Base-by-base conservation (phyloP, 345 rosid species). In the Pistacia atlantica region DNA sequence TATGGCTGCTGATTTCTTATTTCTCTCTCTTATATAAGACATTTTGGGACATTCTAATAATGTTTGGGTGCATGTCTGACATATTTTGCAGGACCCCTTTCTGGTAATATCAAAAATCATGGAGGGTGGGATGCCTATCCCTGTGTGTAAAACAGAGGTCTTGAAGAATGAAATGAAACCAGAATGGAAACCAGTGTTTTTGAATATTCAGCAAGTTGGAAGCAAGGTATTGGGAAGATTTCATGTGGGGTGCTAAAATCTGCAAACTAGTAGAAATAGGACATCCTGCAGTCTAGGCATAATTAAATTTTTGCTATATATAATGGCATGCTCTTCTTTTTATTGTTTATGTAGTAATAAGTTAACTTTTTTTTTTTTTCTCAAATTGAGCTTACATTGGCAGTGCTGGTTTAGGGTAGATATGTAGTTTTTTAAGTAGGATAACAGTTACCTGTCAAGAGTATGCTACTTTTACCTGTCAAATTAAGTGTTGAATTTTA, bases 141-240 rank as follows among this genome's bases (percentile, higher is more conserved):
- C 98, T 49, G 92, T 95, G 31, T 91, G 95, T 64, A 95, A 91
- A 85, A 91, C 99, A 38, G 97, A 95, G 84, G 96, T 93, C 74
- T 69, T 93, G 52, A 91, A 89, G 89, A 95, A 93, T 80, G 91
- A 91, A 78, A 78, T 76, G 22, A 83, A 81, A 75, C 97, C 97
- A 62, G 45, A 70, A 64, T 94, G 98, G 98, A 88, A 94, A 76
- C 89, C 97, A 61, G 81, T 94, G 59, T 89, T 75, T 85, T 79
- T 94, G 80, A 94, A 87, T 79, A 84, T 87, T 80, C 97, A 91
- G 81, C 97, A 92, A 89, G 90, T 92, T 38, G 97, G 96, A 82
- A 90, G 94, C 89, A 93, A 90, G 97, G 98, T 95, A 88, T 65
- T 35, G 5, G 42, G 58, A 67, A 49, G 66, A 20, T 13, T 54